A percentile compares a stretch with the other conserved stretches of the same genome.
These are phyloP conservation scores for Thalassiosira exigua DNA, from an alignment of 352 stramenopile species.

Conservation along the genomic window DNA sequence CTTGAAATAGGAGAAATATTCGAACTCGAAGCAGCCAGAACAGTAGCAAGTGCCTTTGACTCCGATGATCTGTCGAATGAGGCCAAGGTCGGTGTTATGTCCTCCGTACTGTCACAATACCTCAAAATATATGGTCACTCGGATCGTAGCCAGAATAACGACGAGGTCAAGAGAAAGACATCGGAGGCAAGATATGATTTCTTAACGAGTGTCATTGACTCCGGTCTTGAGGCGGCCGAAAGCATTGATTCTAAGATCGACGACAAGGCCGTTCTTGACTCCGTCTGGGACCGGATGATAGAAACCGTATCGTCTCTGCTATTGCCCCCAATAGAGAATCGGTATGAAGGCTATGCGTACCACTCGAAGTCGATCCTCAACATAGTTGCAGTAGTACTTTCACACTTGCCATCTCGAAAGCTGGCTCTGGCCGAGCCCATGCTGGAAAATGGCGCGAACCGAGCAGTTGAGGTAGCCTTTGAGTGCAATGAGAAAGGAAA, in stretches of 20 bases:
- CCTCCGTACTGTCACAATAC: conserved; percentile 60
- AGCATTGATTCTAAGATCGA: conserved; percentile 38
- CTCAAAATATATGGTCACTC: conserved; percentile 46
- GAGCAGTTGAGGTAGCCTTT: conserved; percentile 60
- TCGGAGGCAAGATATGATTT: conserved; percentile 59
- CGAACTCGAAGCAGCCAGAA: conserved; percentile 59
- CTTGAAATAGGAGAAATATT: conserved; percentile 48
- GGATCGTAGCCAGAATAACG: conserved; percentile 10
- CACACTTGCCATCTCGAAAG: conserved; percentile 49
- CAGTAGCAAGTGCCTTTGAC: conserved; percentile 51
- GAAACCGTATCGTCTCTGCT: conserved; percentile 47
- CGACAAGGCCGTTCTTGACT: conserved; percentile 48
- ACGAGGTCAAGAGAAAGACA: conserved; percentile 18
- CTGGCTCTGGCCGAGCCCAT: conserved; percentile 44
- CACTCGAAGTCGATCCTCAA: conserved; percentile 63
- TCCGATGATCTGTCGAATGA: conserved; percentile 56
- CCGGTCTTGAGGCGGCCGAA: conserved; percentile 46
- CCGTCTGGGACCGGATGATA: conserved; percentile 61
- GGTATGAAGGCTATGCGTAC: conserved; percentile 51
- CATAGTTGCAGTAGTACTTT: conserved; percentile 57
- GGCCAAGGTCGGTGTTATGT: conserved; percentile 62
- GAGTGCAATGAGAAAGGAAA: conserved; percentile 38
- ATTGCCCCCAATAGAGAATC: conserved; percentile 40
- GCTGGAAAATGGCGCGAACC: conserved; percentile 58
- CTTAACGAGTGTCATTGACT: conserved; percentile 59